phyloP scores from a whole-genome alignment of 441 rosid genomes.

The Oxalis stricta region DNA sequence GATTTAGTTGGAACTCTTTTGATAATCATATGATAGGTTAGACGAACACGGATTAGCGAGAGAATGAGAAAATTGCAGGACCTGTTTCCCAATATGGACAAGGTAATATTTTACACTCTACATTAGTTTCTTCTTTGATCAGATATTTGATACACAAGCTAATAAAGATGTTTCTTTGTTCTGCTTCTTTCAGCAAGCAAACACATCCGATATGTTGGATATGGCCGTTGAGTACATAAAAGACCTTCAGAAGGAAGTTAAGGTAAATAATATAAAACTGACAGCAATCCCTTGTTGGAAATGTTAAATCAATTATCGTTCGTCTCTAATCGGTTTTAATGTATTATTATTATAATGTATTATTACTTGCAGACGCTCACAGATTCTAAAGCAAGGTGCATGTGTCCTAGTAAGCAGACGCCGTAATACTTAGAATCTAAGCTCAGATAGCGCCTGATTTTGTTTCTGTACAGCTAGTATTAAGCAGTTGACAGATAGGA shows the following conservation, averaged over 20 bases:
- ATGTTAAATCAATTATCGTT: constrained; percentile 12
- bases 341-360: constrained; percentile 4
- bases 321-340: constrained; percentile 7
- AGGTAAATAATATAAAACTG: constrained; percentile 26
- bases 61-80: constrained; percentile 45
- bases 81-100: constrained; percentile 56
- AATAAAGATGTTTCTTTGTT: neutral
- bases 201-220: constrained; percentile 71
- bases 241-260: constrained; percentile 48
- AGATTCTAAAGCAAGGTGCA: constrained; percentile 39
- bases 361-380: constrained; percentile 27
- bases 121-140: neutral
- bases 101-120: constrained; percentile 27
- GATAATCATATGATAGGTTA: constrained; percentile 32
- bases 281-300: neutral
- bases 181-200: constrained; percentile 40
- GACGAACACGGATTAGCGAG: constrained; percentile 62
- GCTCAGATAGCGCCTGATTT: constrained; percentile 10
- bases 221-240: constrained; percentile 60
- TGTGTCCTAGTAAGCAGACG: constrained; percentile 21
- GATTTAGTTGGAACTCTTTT: neutral
- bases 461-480: constrained; percentile 16
- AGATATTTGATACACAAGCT: neutral
- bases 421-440: no score
- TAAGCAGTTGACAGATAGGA: neutral